Conservation (phyloP, 2,329 filamentous ascomycete species). For the Trichophyton benhamiae region DNA sequence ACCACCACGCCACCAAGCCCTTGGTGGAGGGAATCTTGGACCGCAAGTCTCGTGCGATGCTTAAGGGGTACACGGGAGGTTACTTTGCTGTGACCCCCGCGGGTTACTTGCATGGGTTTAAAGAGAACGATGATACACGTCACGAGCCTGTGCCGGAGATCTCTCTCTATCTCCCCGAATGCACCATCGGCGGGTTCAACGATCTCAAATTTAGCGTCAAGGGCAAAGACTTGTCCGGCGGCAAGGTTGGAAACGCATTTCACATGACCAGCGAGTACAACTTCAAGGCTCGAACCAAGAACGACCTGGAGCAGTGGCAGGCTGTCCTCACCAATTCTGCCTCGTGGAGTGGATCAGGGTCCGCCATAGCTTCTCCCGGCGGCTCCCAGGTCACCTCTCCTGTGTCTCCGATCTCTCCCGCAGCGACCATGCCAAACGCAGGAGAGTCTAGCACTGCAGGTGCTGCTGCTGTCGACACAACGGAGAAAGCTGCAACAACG, state of each 20-base stretch:
- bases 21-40: conserved; percentile 81
- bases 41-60: conserved; percentile 79
- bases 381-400: conserved; percentile 5
- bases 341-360: not conserved
- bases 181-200: conserved; percentile 56
- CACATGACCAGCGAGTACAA: conserved; percentile 64
- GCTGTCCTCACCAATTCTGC: conserved; percentile 4
- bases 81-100: conserved; percentile 87
- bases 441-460: not conserved
- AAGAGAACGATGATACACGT: conserved; percentile 66
- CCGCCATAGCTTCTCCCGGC: not conserved
- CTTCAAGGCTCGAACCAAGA: conserved; percentile 76
- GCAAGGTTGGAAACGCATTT: conserved; percentile 66
- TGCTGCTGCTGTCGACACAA: not conserved
- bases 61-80: conserved; percentile 60
- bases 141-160: conserved; percentile 57
- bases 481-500: not conserved
- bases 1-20: conserved; percentile 65
- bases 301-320: conserved; percentile 69
- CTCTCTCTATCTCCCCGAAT: conserved; percentile 85
- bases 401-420: conserved; percentile 2
- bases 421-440: not conserved
- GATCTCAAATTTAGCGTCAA: conserved; percentile 88
- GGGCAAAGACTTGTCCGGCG: conserved; percentile 77
- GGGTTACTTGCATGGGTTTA: conserved; percentile 90